Evolutionary conservation across 768 basidiomycete genomes (phyloP).

Genomic region (Tulasnella calospora): DNA sequence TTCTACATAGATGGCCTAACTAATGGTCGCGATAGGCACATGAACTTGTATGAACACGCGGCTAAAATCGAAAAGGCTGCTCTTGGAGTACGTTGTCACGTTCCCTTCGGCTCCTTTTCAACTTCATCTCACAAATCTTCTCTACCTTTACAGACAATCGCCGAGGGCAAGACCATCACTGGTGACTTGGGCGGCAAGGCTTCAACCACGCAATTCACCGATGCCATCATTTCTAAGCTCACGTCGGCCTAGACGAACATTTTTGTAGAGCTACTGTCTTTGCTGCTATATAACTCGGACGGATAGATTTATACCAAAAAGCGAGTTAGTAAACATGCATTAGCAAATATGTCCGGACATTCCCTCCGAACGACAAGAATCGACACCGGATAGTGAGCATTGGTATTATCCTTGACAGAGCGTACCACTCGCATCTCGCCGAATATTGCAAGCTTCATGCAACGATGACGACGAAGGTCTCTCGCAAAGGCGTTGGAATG

Average conservation of each 20-base stretch:
- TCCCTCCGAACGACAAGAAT: not conserved
- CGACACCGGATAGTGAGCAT: not conserved
- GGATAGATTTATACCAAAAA: slow-evolving; percentile 4
- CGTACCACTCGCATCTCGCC: too few relatives aligned
- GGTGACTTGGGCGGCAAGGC: slow-evolving; percentile 94
- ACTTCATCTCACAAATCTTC: slow-evolving; percentile 9
- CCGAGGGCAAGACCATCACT: slow-evolving; percentile 91
- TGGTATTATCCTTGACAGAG: too few relatives aligned
- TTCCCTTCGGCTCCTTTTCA: not conserved
- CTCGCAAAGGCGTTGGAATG: too few relatives aligned
- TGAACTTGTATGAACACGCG: slow-evolving; percentile 81
- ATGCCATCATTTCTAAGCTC: slow-evolving; percentile 77
- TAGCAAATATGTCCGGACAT: not conserved
- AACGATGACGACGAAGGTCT: too few relatives aligned
- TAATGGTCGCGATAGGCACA: slow-evolving; percentile 57
- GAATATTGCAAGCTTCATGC: too few relatives aligned
- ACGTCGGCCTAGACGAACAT: slow-evolving; percentile 30
- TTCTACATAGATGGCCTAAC: not conserved
- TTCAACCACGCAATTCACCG: slow-evolving; percentile 81
- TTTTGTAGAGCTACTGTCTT: slow-evolving; percentile 26
- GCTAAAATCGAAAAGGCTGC: slow-evolving; percentile 88
- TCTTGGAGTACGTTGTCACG: slow-evolving; percentile 58
- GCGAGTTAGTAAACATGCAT: not conserved
- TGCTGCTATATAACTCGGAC: slow-evolving; percentile 6
- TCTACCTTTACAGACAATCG: slow-evolving; percentile 66